Evolutionary conservation across 768 basidiomycete genomes (phyloP), one percentile per base, ranked within the genome.

Genomic region (Hortiboletus campestris): DNA sequence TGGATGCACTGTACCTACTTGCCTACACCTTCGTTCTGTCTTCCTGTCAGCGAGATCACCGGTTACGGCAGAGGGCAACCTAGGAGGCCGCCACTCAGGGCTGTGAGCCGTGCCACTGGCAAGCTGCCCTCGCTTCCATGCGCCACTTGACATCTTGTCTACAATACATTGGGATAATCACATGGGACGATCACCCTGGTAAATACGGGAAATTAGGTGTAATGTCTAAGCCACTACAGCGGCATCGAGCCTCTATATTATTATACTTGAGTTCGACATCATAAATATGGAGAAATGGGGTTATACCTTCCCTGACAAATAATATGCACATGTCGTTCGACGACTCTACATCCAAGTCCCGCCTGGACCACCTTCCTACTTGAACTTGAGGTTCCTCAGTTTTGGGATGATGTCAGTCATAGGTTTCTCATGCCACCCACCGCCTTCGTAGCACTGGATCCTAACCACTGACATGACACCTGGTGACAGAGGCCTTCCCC

Each of bases 371-470:
- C 3, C 39, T 20, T 13, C 39, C 51, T 67, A 65, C 50, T 50
- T 61, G 5, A 34, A 25, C 51, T 49, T 71, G 36, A 71, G 61
- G n/a, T 56, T 50, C 53, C 70, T 69, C 28, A 71, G 29, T 35
- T 52, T 55, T n/a, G 66, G 67, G 6, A 73, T 69, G n/a, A 73
- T 66, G 10, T 73, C 71, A 1, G 41, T 45, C 49, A 73, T 19
- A 29, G 56, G 49, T 35, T 51, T 63, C 49, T 69, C 67, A n/a
- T 62, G 39, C 65, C 66, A 70, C 12, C 42, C 46, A 3, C 55
- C 41, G 22, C 38, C 49, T 20, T 63, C 51, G 14, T 40, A 51
- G 11, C 50, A 49, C 22, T 61, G 57, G 22, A 69, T 44, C 38
- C 46, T 61, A n/a, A 69, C 55, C 2, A n/a, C n/a, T n/a, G n/a